These are phyloP conservation scores for Chenopodium berlandieri DNA, from an alignment of 148 eudicot genomes.

Conservation along the genomic window DNA sequence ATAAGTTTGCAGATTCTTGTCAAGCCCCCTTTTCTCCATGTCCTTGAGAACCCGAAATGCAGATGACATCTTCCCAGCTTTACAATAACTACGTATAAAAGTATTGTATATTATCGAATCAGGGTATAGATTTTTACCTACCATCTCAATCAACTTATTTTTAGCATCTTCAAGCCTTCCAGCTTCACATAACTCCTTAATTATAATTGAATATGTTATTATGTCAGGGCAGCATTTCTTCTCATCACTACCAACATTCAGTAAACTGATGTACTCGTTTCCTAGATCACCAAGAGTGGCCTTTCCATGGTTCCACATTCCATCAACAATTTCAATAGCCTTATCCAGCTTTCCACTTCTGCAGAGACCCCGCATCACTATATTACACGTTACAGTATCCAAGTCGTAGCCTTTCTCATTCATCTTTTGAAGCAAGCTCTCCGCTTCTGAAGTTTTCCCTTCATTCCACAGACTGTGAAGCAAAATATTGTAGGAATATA, in stretches of 20 bases:
- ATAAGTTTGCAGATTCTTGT: slow-evolving; percentile 74
- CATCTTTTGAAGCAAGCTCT: slow-evolving; percentile 75
- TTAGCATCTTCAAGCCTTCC: slow-evolving; percentile 91
- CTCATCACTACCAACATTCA: slow-evolving; percentile 37
- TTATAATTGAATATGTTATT: slow-evolving; percentile 82
- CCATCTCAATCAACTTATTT: slow-evolving; percentile 79
- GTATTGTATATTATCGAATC: slow-evolving; percentile 70
- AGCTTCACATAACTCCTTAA: slow-evolving; percentile 67
- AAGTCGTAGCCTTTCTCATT: slow-evolving; percentile 68
- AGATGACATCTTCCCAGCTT: slow-evolving; percentile 69
- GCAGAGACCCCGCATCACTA: slow-evolving; percentile 83
- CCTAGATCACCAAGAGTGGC: slow-evolving; percentile 66
- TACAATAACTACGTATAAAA: slow-evolving; percentile 63
- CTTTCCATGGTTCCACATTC: slow-evolving; percentile 84
- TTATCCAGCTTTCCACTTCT: slow-evolving; percentile 73
- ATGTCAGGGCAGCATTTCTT: slow-evolving; percentile 72
- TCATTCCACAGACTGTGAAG: slow-evolving; percentile 82
- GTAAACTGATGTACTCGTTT: slow-evolving; percentile 44
- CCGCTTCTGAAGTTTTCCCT: slow-evolving; percentile 74
- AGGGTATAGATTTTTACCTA: slow-evolving; percentile 64
- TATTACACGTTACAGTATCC: slow-evolving; percentile 83
- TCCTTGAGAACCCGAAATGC: slow-evolving; percentile 95
- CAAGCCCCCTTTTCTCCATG: slow-evolving; percentile 86
- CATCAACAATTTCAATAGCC: slow-evolving; percentile 74
- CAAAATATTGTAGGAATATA: slow-evolving; percentile 73